phyloP scores from a whole-genome alignment of 2,329 filamentous ascomycete genomes.

The Penicillium sp. region DNA sequence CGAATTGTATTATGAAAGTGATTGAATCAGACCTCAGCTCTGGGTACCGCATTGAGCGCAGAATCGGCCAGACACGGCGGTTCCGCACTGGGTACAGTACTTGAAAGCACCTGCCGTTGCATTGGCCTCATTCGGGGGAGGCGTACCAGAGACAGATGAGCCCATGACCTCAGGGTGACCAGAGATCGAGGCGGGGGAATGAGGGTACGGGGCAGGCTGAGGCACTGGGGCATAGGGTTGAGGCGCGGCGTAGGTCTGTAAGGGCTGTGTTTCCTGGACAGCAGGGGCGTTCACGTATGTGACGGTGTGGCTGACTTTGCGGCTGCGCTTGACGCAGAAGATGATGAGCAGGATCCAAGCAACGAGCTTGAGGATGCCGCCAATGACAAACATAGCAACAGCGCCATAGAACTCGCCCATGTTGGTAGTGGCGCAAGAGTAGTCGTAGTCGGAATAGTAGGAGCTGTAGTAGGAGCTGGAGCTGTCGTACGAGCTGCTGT shows the following conservation, averaged over 20 bases:
- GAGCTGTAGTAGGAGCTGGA: conserved; percentile 3
- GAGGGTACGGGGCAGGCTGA: conserved; percentile 5
- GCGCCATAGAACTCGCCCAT: conserved; percentile 12
- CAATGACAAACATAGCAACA: conserved; percentile 12
- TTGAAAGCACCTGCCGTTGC: conserved; percentile 4
- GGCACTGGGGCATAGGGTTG: conserved; percentile 2
- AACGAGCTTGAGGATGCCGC: conserved; percentile 12
- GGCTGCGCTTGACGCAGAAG: conserved; percentile 16
- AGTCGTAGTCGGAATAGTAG: conserved; percentile 8
- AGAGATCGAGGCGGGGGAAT: not conserved
- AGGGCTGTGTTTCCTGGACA: not conserved
- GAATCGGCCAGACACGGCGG: conserved; percentile 8
- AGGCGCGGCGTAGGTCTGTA: conserved; percentile 6
- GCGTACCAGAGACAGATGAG: conserved; percentile 4
- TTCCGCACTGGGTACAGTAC: conserved; percentile 12
- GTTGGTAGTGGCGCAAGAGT: conserved; percentile 5
- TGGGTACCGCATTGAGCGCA: conserved; percentile 12
- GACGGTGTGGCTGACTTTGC: conserved; percentile 3
- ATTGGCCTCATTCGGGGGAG: conserved; percentile 9
- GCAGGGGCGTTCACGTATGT: conserved; percentile 6
- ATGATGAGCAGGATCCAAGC: conserved; percentile 16
- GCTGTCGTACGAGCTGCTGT: conserved; percentile 3
- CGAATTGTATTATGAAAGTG: not conserved
- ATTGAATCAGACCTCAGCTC: not conserved
- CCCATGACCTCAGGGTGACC: conserved; percentile 1